Evolutionary conservation across 2,329 filamentous ascomycete species (phyloP).

Genomic region (Penicillium sp.): DNA sequence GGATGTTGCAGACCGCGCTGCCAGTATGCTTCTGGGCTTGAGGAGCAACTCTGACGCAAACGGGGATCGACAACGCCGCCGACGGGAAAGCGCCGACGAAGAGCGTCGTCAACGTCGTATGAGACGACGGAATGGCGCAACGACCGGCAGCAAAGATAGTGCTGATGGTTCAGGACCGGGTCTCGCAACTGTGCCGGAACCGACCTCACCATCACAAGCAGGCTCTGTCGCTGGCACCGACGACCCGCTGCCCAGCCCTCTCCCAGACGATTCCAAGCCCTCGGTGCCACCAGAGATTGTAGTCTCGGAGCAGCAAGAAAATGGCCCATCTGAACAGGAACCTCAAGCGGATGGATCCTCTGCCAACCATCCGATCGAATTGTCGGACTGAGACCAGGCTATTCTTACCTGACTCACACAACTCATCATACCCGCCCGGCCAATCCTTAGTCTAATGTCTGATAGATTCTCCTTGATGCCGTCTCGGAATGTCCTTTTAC

Average conservation of each 20-base stretch:
- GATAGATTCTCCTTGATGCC: slow-evolving; percentile 37
- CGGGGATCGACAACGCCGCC: slow-evolving; percentile 62
- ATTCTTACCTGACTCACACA: background rate
- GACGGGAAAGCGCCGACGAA: slow-evolving; percentile 76
- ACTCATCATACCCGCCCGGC: background rate
- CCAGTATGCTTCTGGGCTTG: slow-evolving; percentile 80
- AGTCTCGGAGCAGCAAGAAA: slow-evolving; percentile 38
- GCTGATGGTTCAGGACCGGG: slow-evolving; percentile 32
- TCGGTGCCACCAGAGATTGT: slow-evolving; percentile 41
- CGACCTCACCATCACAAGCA: slow-evolving; percentile 33
- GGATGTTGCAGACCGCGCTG: slow-evolving; percentile 84
- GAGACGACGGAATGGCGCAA: slow-evolving; percentile 63
- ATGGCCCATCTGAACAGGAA: slow-evolving; percentile 26
- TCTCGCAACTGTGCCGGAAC: slow-evolving; percentile 39
- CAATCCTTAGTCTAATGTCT: slow-evolving; percentile 39
- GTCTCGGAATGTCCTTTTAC: slow-evolving; percentile 32
- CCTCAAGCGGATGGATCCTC: slow-evolving; percentile 29
- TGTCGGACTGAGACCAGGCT: slow-evolving; percentile 29
- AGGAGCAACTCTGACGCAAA: slow-evolving; percentile 64
- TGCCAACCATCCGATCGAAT: slow-evolving; percentile 29
- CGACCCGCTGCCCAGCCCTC: slow-evolving; percentile 30
- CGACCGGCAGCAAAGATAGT: slow-evolving; percentile 43
- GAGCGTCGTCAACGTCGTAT: slow-evolving; percentile 71
- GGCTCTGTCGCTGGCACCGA: slow-evolving; percentile 28
- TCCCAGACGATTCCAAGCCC: slow-evolving; percentile 29